Conservation (phyloP, 2,329 filamentous ascomycete genomes). For the Niveomyces coronatus region DNA sequence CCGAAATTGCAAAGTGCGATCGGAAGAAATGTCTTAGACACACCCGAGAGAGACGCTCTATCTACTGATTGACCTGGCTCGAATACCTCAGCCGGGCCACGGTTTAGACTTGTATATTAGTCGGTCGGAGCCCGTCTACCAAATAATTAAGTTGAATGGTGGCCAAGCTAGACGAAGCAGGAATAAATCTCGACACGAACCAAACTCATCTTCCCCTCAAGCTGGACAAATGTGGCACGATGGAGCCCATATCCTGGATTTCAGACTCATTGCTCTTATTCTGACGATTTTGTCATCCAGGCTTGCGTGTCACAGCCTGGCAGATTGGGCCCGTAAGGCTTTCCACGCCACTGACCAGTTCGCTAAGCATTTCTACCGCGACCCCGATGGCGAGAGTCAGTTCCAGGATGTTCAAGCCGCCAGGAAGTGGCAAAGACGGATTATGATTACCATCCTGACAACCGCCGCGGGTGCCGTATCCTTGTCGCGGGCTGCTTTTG, state of each 20-base stretch:
- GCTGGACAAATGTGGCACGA: not conserved
- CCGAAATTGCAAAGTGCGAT: no score
- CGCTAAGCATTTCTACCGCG: not conserved
- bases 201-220: not conserved
- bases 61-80: no score
- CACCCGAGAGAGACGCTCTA: no score
- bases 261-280: not conserved
- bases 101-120: no score
- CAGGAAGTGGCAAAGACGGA: not conserved
- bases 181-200: not conserved
- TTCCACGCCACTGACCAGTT: not conserved
- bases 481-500: not conserved
- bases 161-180: not conserved
- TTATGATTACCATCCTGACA: not conserved
- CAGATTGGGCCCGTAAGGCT: not conserved
- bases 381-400: not conserved
- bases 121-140: no score
- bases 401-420: not conserved
- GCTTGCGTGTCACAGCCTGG: not conserved
- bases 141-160: not conserved
- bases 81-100: no score
- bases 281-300: not conserved
- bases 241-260: not conserved
- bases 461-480: not conserved
- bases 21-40: no score